Evolutionary conservation across 2,329 filamentous ascomycete genomes (phyloP), one percentile per base, ranked within the genome.

Genomic region (Fusarium graminum): DNA sequence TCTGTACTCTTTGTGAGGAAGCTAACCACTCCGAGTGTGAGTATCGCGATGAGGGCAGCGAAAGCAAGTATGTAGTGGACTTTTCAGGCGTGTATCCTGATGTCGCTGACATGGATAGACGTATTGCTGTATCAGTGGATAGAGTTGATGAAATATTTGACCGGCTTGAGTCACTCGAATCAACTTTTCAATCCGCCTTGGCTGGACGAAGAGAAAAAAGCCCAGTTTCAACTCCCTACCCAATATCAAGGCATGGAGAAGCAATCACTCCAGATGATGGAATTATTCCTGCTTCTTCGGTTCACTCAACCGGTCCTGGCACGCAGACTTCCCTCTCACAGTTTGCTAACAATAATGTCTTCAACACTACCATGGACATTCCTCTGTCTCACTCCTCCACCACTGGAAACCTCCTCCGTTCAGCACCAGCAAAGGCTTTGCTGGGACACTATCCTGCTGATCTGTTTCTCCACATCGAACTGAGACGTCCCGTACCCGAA

Each of bases 361-460:
- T 69, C 26, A 69, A 69, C 34, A 69, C 67, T 3, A 69, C 67
- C 0, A 69, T 69, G 67, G 67, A 68, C 12, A 69, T 69, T 7
- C 67, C 67, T 0, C 19, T 69, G 0, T 70, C 63, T 6, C 67
- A 69, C 11, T 69, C 67, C 1, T 68, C 67, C 0, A 70, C 67
- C 0, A 59, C 64, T 0, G 67, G 67, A 2, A 69, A 68, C 3
- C 36, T 69, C 1, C 19, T 69, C 1, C 53, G 67, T 0, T 69
- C 67, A 10, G 63, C 63, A 2, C 67, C 67, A 0, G 67, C 67
- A 1, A 68, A 61, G 7, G 54, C 56, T 7, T 16, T 69, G 0
- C 22, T 69, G 0, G 67, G 67, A 0, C 67, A 69, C 1, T 69
- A 69, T 11, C 67, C 67, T 5, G 56, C 67, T 0, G 67, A 69